Base-by-base conservation (phyloP, 441 rosid genomes). In the Populus hybrid region DNA sequence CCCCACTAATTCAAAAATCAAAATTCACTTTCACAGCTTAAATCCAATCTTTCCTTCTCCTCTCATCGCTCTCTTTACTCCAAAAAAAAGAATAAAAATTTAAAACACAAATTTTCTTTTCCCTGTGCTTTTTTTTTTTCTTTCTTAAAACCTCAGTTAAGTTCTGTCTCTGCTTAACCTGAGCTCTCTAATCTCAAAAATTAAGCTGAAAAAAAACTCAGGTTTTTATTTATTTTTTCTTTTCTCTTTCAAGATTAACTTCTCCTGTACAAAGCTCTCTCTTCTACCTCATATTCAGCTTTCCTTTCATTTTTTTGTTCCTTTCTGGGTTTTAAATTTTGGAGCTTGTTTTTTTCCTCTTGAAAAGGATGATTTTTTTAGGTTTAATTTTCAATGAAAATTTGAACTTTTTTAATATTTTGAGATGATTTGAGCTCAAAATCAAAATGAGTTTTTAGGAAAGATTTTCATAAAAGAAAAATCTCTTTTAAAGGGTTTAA, bases 351-450 rank as follows among this genome's bases (percentile, higher is more conserved):
- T 85, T 78, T 66, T 30, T 36, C 20, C 4, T 23, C 36, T 11
- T 40, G 20, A 69, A 72, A 36, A 53, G 53, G 50, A 73, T 14
- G 21, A 53, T 65, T 69, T 53, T 73, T 79, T 73, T 24, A 24
- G 32, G 14, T 46, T 57, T 68, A 76, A 24, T 35, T 53, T 40
- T 64, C 70, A 65, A 32, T 30, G 70, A 67, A 24, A 73, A 8
- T 70, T 20, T 71, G 53, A 34, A 74, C 76, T 38, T 80, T 80
- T n/a, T 35, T 34, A 72, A 66, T 40, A 26, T 10, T 11, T 70
- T 75, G 73, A 38, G 81, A 75, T 84, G 77, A 74, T 82, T 81
- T 75, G 79, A 84, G 86, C 87, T 79, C 77, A 82, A 85, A 86
- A 74, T 78, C 80, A 65, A 75, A 82, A 86, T 92, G 88, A 79